Percentiles rank a stretch among this genome's conserved stretches.
Conservation (phyloP, 2,329 filamentous ascomycete species). For the Fusarium dimerum region DNA sequence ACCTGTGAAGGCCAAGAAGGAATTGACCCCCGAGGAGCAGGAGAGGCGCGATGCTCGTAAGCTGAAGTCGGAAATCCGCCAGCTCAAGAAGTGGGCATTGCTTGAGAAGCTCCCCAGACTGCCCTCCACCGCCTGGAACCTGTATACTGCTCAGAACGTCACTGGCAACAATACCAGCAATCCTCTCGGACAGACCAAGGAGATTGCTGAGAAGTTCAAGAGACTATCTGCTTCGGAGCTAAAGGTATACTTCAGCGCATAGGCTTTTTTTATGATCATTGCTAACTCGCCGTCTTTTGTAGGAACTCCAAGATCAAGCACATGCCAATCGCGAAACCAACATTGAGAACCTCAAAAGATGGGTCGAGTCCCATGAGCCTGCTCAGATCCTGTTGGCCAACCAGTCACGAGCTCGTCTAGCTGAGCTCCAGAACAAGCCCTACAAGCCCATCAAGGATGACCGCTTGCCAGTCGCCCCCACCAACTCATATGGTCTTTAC, state of each 20-base stretch:
- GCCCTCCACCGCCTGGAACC: constrained; percentile 36
- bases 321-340: constrained; percentile 45
- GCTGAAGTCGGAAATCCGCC: constrained; percentile 29
- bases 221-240: constrained; percentile 41
- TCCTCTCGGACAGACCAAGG: constrained; percentile 25
- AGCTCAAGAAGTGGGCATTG: constrained; percentile 44
- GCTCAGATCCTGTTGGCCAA: constrained; percentile 48
- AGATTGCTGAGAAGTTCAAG: constrained; percentile 39
- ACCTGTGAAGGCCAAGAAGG: constrained; percentile 35
- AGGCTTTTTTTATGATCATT: background rate
- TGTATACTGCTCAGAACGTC: constrained; percentile 40
- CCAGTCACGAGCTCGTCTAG: constrained; percentile 40
- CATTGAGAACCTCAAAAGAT: constrained; percentile 42
- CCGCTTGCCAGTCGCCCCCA: constrained; percentile 46
- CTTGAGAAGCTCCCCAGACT: constrained; percentile 39
- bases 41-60: constrained; percentile 30
- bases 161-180: constrained; percentile 3
- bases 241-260: constrained; percentile 40
- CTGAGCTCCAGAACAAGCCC: constrained; percentile 39
- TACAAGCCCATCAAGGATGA: constrained; percentile 44
- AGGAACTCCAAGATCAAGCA: constrained; percentile 36
- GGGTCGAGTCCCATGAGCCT: constrained; percentile 47
- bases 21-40: constrained; percentile 36
- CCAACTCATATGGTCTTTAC: constrained; percentile 38
- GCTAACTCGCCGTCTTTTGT: constrained; percentile 3